These are phyloP conservation scores for Protostelium mycophagum DNA, from an alignment of 78 protist genomes.

Conservation along the genomic window DNA sequence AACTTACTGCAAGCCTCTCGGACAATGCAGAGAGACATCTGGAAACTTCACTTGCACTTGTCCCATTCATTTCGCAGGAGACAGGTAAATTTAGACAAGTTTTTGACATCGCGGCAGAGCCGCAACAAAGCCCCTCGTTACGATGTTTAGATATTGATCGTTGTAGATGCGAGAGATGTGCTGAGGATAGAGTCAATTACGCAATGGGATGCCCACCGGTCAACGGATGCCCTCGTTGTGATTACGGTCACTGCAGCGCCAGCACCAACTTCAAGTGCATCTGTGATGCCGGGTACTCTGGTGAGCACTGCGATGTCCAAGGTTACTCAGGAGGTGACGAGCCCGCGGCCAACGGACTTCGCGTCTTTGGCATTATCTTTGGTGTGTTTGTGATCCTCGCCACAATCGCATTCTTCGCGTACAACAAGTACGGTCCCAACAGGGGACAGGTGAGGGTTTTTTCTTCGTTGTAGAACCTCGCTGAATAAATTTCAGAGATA, in stretches of 20 bases:
- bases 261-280: not conserved
- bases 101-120: too few species aligned
- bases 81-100: not conserved
- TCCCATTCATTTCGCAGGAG: not conserved
- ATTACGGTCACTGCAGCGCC: not conserved
- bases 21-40: not conserved
- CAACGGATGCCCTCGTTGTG: not conserved
- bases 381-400: not conserved
- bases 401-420: not conserved
- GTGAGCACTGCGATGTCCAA: not conserved
- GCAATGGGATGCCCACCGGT: not conserved
- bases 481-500: too few species aligned
- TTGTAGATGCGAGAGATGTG: not conserved
- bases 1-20: not conserved
- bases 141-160: too few species aligned
- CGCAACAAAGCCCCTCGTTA: not conserved
- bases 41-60: not conserved
- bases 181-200: not conserved
- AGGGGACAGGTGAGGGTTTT: not conserved
- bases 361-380: not conserved
- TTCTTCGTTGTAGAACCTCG: too few species aligned
- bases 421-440: not conserved
- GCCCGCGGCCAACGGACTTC: not conserved
- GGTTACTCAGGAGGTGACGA: not conserved
- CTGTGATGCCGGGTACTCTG: not conserved